Conservation (phyloP, 495 filamentous ascomycete species). For the Aspergillus avenaceus region DNA sequence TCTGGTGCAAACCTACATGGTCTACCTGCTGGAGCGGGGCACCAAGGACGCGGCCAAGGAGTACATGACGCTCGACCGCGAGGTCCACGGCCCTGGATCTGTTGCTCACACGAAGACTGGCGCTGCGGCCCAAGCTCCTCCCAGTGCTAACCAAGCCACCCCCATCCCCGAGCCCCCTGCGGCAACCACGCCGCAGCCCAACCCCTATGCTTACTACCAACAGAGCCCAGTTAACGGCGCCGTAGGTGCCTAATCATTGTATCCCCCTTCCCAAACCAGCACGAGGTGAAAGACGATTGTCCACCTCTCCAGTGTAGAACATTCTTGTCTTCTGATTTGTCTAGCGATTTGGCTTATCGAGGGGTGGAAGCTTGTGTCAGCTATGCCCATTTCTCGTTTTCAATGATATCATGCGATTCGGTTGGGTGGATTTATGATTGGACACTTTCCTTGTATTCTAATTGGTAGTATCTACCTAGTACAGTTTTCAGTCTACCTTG, state of each 20-base stretch:
- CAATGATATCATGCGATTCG: slow-evolving; percentile 19
- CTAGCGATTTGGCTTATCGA: slow-evolving; percentile 26
- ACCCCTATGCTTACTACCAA: slow-evolving; percentile 40
- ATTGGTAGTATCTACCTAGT: slow-evolving; percentile 11
- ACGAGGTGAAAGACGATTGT: slow-evolving; percentile 1
- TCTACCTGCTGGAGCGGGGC: slow-evolving; percentile 80
- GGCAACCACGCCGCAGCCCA: slow-evolving; percentile 17
- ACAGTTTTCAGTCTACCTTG: too few relatives aligned
- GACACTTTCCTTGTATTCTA: slow-evolving; percentile 25
- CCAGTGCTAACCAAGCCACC: background rate
- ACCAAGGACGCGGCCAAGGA: slow-evolving; percentile 81
- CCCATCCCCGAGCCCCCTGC: background rate
- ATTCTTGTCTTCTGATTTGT: slow-evolving; percentile 16
- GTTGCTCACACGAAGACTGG: slow-evolving; percentile 33
- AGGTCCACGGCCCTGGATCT: slow-evolving; percentile 67
- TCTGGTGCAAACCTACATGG: slow-evolving; percentile 73
- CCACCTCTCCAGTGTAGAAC: slow-evolving; percentile 9
- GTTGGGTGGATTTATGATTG: slow-evolving; percentile 21
- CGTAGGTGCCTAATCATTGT: slow-evolving; percentile 8
- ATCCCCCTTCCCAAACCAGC: background rate
- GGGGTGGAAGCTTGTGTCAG: slow-evolving; percentile 1
- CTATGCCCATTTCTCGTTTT: slow-evolving; percentile 8
- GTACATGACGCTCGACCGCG: slow-evolving; percentile 77
- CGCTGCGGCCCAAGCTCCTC: slow-evolving; percentile 20
- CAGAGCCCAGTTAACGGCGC: slow-evolving; percentile 33